Evolutionary conservation across 148 eudicot genomes (phyloP).

Genomic region (Vaccinium myrtillus): DNA sequence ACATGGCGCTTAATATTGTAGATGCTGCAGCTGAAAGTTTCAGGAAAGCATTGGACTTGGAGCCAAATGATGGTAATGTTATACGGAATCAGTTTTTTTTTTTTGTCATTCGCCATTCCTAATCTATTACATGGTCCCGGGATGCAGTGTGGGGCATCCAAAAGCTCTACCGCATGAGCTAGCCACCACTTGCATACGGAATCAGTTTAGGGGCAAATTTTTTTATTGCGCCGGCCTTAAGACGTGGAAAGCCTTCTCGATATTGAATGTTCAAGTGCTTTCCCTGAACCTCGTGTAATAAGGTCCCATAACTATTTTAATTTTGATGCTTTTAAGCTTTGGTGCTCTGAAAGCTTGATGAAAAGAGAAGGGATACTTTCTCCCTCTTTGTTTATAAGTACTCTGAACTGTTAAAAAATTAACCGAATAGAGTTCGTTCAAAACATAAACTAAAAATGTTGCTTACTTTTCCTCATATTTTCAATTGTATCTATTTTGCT

Average conservation of each 20-base stretch:
- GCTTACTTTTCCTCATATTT: neutral
- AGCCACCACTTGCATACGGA: too few species aligned
- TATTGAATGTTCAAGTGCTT: slow-evolving; percentile 4
- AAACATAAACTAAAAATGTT: neutral
- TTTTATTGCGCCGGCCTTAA: neutral
- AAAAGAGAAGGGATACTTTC: neutral
- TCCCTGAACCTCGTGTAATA: neutral
- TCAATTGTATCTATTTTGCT: neutral
- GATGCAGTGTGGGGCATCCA: too few species aligned
- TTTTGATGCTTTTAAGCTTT: neutral
- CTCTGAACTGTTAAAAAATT: neutral
- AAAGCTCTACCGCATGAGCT: too few species aligned
- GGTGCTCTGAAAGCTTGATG: neutral
- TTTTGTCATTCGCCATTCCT: too few species aligned
- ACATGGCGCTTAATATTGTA: slow-evolving; percentile 60
- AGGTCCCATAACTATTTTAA: neutral
- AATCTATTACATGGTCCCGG: too few species aligned
- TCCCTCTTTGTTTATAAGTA: neutral
- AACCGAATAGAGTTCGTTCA: neutral
- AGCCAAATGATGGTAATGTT: slow-evolving; percentile 66
- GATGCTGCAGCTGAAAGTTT: slow-evolving; percentile 79
- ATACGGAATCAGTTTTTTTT: neutral
- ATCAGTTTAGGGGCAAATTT: neutral
- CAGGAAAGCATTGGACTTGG: slow-evolving; percentile 61
- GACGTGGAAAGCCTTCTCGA: neutral